Conservation (phyloP, 192 early-diverging fungal species). For the Backusella tarrabulga region DNA sequence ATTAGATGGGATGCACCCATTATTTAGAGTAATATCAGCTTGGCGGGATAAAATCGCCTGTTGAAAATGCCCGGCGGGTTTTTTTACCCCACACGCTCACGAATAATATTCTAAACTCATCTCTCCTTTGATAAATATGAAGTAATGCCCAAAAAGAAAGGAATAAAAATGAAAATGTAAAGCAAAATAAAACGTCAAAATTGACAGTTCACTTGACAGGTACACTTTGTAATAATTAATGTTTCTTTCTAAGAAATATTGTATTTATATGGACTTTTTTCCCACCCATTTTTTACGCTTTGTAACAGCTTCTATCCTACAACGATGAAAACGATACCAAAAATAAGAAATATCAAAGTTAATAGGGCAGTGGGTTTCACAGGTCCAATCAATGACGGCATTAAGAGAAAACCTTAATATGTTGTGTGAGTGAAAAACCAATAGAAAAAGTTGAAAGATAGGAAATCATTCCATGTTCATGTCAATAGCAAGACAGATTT, state of each 20-base stretch:
- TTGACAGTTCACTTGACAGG: neutral
- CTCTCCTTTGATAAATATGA: neutral
- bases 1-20: neutral
- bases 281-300: neutral
- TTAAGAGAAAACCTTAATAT: neutral
- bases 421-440: neutral
- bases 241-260: constrained; percentile 3
- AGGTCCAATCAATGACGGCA: neutral
- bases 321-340: neutral
- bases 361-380: neutral
- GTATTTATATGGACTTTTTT: neutral
- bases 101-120: neutral
- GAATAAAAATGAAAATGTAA: neutral
- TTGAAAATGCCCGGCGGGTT: neutral
- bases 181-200: neutral
- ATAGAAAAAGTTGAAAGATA: neutral
- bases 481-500: neutral
- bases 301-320: neutral
- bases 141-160: neutral
- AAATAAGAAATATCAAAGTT: neutral
- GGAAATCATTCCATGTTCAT: neutral
- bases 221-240: neutral
- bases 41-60: constrained; percentile 1
- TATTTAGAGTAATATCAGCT: neutral
- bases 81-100: neutral